Percentiles rank a stretch among this genome's conserved stretches.
phyloP scores from a whole-genome alignment of 805 yeast genomes.

The Nakazawaea anatomiae region DNA sequence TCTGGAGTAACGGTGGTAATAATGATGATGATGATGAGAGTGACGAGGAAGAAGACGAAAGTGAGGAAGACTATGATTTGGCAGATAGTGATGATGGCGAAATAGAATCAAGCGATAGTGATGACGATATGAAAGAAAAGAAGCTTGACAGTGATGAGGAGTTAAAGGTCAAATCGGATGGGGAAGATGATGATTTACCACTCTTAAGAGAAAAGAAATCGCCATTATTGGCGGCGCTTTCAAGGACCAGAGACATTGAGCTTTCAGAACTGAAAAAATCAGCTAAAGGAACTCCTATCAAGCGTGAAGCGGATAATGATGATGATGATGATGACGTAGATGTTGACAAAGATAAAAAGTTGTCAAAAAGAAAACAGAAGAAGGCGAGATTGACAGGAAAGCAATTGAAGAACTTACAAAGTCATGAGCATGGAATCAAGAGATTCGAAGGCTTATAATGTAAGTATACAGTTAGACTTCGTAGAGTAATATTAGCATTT shows the following conservation, averaged over 20 bases:
- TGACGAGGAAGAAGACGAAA: slow-evolving; percentile 24
- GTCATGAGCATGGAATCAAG: slow-evolving; percentile 58
- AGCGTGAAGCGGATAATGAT: slow-evolving; percentile 15
- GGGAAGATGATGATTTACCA: slow-evolving; percentile 9
- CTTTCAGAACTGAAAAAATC: no score
- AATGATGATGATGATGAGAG: slow-evolving; percentile 12
- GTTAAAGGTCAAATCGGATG: background rate
- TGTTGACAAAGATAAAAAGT: background rate
- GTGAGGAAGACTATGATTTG: slow-evolving; percentile 10
- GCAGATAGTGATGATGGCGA: slow-evolving; percentile 13
- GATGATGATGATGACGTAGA: slow-evolving; percentile 13
- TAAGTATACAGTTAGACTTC: no score
- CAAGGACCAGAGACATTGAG: background rate
- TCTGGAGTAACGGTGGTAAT: slow-evolving; percentile 52
- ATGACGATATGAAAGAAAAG: no score
- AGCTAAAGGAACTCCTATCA: no score
- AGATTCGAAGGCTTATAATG: slow-evolving; percentile 38
- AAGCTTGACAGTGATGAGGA: background rate
- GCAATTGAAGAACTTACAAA: slow-evolving; percentile 40
- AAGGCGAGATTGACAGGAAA: slow-evolving; percentile 33
- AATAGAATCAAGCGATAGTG: slow-evolving; percentile 14
- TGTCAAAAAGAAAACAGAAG: slow-evolving; percentile 24
- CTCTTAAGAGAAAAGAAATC: slow-evolving; percentile 3
- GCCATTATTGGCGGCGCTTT: background rate
- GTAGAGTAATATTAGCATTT: no score